These are phyloP conservation scores for Venturia pyrina DNA, from an alignment of 2,329 filamentous ascomycete genomes.

Conservation along the genomic window DNA sequence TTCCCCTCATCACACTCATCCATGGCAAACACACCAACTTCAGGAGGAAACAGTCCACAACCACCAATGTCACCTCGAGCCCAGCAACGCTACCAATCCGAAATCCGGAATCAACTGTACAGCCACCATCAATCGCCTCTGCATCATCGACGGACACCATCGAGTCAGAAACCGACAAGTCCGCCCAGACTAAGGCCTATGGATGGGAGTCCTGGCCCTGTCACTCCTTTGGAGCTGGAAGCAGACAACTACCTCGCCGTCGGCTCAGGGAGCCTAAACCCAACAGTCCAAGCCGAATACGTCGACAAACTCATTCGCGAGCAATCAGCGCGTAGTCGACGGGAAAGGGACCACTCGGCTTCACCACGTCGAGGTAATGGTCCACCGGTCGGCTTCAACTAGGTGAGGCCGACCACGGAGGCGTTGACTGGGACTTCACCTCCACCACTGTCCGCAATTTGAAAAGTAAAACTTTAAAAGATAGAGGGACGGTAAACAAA, in stretches of 20 bases:
- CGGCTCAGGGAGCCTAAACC: slow-evolving; percentile 20
- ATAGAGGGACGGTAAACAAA: neutral
- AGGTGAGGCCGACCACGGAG: neutral
- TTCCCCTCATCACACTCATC: slow-evolving; percentile 34
- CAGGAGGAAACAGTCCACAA: slow-evolving; percentile 30
- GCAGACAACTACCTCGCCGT: slow-evolving; percentile 37
- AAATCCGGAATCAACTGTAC: slow-evolving; percentile 39
- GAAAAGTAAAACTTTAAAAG: neutral
- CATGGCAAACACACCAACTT: slow-evolving; percentile 25
- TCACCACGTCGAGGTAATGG: neutral
- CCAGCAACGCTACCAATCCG: slow-evolving; percentile 34
- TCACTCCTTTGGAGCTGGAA: slow-evolving; percentile 44
- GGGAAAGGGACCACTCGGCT: slow-evolving; percentile 16
- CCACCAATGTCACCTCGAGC: slow-evolving; percentile 34
- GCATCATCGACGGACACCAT: neutral
- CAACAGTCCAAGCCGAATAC: slow-evolving; percentile 24
- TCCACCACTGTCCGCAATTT: neutral
- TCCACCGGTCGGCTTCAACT: neutral
- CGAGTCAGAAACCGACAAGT: slow-evolving; percentile 30
- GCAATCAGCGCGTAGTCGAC: slow-evolving; percentile 27
- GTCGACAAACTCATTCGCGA: slow-evolving; percentile 38
- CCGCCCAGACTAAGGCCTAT: slow-evolving; percentile 39
- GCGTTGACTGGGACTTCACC: neutral
- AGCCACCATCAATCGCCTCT: slow-evolving; percentile 33
- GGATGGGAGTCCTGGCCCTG: slow-evolving; percentile 38